phyloP scores from a whole-genome alignment of 495 filamentous ascomycete genomes.

The Talaromyces trachyspermus region DNA sequence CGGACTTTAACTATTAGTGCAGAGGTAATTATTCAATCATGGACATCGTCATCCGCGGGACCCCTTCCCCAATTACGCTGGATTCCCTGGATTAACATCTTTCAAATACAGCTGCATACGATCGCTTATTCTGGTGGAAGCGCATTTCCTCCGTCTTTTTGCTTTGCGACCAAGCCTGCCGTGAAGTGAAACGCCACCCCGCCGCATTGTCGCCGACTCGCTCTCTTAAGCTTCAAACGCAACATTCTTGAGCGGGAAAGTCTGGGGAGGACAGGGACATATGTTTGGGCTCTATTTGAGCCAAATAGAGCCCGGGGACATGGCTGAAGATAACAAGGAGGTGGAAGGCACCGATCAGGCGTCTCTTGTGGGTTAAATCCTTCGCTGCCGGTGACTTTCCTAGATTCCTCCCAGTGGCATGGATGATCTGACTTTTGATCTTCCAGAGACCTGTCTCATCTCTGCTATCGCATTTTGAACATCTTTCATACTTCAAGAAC shows the following conservation, averaged over 20 bases:
- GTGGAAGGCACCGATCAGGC: constrained; percentile 37
- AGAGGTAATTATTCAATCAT: too few relatives aligned
- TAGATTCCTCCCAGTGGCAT: background rate
- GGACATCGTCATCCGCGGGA: background rate
- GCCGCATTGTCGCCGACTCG: too few relatives aligned
- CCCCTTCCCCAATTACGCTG: background rate
- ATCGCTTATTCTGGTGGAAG: too few relatives aligned
- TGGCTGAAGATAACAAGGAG: constrained; percentile 31
- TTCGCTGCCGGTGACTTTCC: too few relatives aligned
- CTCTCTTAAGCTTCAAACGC: background rate
- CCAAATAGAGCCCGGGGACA: constrained; percentile 25
- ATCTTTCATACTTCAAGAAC: constrained; percentile 53
- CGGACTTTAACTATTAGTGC: too few relatives aligned
- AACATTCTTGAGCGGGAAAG: background rate
- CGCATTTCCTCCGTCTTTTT: too few relatives aligned
- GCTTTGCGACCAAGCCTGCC: too few relatives aligned
- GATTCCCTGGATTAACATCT: background rate
- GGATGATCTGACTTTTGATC: background rate
- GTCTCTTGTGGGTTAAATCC: constrained; percentile 37
- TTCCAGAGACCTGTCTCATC: constrained; percentile 75
- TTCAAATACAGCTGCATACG: too few relatives aligned
- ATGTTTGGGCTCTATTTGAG: constrained; percentile 27
- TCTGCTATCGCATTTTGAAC: constrained; percentile 86
- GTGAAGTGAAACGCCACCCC: too few relatives aligned
- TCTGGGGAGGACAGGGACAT: constrained; percentile 9